A percentile compares a stretch with the other conserved stretches of the same genome.
Evolutionary conservation across 768 basidiomycete species (phyloP).

Genomic region (Galerina sulciceps): DNA sequence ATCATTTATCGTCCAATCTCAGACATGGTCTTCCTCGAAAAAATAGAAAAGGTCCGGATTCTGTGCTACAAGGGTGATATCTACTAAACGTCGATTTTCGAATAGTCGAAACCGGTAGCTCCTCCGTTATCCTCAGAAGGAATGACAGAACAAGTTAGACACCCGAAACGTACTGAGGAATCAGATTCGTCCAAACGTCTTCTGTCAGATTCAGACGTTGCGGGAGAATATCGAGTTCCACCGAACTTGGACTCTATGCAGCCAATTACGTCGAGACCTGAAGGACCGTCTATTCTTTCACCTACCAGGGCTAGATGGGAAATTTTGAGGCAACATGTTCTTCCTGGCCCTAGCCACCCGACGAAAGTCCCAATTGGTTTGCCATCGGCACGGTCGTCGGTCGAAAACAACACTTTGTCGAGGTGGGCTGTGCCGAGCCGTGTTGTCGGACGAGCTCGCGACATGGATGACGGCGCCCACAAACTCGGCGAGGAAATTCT

Average conservation of each 20-base stretch:
- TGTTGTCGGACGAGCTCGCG: slow-evolving; percentile 66
- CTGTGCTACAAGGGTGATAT: no score
- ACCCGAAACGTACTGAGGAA: background rate
- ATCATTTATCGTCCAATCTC: no score
- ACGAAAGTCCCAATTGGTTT: slow-evolving; percentile 30
- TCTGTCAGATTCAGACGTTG: background rate
- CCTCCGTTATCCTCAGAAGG: background rate
- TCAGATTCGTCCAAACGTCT: background rate
- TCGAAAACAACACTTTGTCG: slow-evolving; percentile 15
- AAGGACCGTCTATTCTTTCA: slow-evolving; percentile 37
- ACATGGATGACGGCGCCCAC: slow-evolving; percentile 50
- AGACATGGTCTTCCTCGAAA: no score
- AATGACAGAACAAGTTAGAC: background rate
- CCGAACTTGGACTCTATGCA: slow-evolving; percentile 21
- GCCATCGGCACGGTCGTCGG: slow-evolving; percentile 28
- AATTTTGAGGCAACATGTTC: slow-evolving; percentile 55
- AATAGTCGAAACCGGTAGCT: no score
- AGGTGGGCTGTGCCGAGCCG: slow-evolving; percentile 45
- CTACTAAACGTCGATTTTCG: no score
- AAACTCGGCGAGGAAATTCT: slow-evolving; percentile 61
- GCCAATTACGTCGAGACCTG: slow-evolving; percentile 15
- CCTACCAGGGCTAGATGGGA: slow-evolving; percentile 55
- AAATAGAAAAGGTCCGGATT: no score
- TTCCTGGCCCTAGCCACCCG: slow-evolving; percentile 34
- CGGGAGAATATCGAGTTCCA: slow-evolving; percentile 8